Evolutionary conservation across 805 yeast species (phyloP).

Genomic region (Yarrowia sp.): DNA sequence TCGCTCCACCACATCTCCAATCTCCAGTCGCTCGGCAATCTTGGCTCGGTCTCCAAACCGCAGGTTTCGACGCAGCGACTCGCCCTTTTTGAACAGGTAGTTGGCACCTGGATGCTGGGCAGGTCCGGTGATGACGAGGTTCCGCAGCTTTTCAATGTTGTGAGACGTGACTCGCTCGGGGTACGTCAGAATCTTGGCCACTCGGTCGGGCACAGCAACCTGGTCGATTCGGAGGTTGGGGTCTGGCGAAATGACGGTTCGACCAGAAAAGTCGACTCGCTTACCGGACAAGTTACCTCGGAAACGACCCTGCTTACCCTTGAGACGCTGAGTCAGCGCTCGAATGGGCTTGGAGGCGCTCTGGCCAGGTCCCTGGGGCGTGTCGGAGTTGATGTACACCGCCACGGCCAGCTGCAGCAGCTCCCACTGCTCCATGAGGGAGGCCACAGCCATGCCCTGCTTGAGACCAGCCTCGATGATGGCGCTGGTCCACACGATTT

Average conservation of each 20-base stretch:
- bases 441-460: slow-evolving; percentile 88
- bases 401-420: slow-evolving; percentile 93
- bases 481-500: slow-evolving; percentile 95
- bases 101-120: slow-evolving; percentile 94
- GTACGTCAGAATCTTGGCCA: slow-evolving; percentile 90
- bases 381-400: slow-evolving; percentile 94
- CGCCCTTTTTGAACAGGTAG: slow-evolving; percentile 77
- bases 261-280: slow-evolving; percentile 96
- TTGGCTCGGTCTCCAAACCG: slow-evolving; percentile 81
- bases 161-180: slow-evolving; percentile 93
- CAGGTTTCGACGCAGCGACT: slow-evolving; percentile 79
- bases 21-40: slow-evolving; percentile 68
- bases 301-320: slow-evolving; percentile 98
- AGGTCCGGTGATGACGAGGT: slow-evolving; percentile 78
- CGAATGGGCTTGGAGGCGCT: slow-evolving; percentile 69
- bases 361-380: slow-evolving; percentile 57
- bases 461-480: slow-evolving; percentile 91
- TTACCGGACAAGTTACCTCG: slow-evolving; percentile 97
- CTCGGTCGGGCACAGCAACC: slow-evolving; percentile 97
- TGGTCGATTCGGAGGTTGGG: slow-evolving; percentile 93
- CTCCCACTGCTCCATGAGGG: slow-evolving; percentile 99
- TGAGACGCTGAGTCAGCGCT: slow-evolving; percentile 94
- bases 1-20: slow-evolving; percentile 94
- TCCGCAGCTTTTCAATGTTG: slow-evolving; percentile 73
- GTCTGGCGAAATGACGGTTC: slow-evolving; percentile 98